Conservation (phyloP, 805 yeast species). For the Lachancea quebecensis region DNA sequence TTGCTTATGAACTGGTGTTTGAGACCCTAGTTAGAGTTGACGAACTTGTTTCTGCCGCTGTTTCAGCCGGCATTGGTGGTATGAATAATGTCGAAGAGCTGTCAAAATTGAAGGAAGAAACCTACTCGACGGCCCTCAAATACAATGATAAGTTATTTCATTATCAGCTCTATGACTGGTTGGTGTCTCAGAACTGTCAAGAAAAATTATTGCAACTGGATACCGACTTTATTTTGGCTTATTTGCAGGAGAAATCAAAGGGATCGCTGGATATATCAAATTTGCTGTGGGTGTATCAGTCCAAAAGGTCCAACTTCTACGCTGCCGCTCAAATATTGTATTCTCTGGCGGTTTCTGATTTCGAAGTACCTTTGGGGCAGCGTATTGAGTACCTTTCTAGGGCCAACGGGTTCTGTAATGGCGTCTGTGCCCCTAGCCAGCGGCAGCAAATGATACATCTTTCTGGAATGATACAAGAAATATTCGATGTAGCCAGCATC, state of each 20-base stretch:
- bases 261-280: conserved; percentile 58
- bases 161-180: conserved; percentile 88
- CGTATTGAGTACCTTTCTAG: conserved; percentile 85
- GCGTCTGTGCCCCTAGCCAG: conserved; percentile 68
- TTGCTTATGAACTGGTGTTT: conserved; percentile 68
- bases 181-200: conserved; percentile 66
- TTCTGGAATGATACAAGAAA: conserved; percentile 63
- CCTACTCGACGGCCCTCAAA: conserved; percentile 67
- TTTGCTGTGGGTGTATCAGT: conserved; percentile 81
- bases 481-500: conserved; percentile 77
- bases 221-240: conserved; percentile 73
- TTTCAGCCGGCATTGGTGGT: conserved; percentile 12
- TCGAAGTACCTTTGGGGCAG: conserved; percentile 57
- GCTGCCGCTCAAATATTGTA: conserved; percentile 81
- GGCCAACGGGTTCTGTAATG: conserved; percentile 88
- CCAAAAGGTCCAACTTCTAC: conserved; percentile 69
- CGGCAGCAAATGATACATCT: conserved; percentile 72
- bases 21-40: conserved; percentile 68
- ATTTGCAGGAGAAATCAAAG: conserved; percentile 59
- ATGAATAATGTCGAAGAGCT: conserved; percentile 38
- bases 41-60: conserved; percentile 44
- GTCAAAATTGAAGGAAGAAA: conserved; percentile 53
- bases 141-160: conserved; percentile 83
- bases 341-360: conserved; percentile 65
- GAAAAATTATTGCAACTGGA: conserved; percentile 73